phyloP scores from a whole-genome alignment of 2,329 filamentous ascomycete species.

The Penicillium sp. region DNA sequence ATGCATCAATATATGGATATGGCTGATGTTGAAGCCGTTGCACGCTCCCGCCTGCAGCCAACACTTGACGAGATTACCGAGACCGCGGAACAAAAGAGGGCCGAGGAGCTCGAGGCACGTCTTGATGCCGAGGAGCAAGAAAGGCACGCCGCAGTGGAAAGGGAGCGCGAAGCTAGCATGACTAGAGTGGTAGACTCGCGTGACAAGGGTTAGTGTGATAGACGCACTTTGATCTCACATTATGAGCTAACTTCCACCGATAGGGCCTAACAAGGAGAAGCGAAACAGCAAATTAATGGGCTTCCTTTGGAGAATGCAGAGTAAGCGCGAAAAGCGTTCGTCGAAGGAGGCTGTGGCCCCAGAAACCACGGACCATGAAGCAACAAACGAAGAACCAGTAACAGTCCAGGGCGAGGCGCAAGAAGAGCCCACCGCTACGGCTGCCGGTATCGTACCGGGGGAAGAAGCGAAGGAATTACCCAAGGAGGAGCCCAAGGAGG shows the following conservation, averaged over 20 bases:
- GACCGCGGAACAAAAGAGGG: constrained; percentile 71
- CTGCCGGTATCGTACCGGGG: neutral
- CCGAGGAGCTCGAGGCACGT: constrained; percentile 63
- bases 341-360: neutral
- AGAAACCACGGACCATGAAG: neutral
- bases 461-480: neutral
- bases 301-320: constrained; percentile 29
- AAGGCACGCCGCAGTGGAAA: constrained; percentile 54
- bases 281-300: constrained; percentile 23
- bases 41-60: constrained; percentile 74
- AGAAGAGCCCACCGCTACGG: neutral
- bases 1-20: constrained; percentile 78
- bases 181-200: constrained; percentile 30
- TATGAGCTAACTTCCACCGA: neutral
- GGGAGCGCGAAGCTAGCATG: constrained; percentile 40
- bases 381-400: neutral
- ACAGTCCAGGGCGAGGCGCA: neutral
- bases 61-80: constrained; percentile 82
- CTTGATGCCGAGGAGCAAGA: constrained; percentile 66
- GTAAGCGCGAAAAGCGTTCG: constrained; percentile 18
- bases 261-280: constrained; percentile 21
- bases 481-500: neutral
- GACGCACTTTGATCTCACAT: neutral
- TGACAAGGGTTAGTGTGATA: constrained; percentile 26
- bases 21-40: constrained; percentile 76